Evolutionary conservation across 306 rosid species (phyloP).

Genomic region (Malus fusca): DNA sequence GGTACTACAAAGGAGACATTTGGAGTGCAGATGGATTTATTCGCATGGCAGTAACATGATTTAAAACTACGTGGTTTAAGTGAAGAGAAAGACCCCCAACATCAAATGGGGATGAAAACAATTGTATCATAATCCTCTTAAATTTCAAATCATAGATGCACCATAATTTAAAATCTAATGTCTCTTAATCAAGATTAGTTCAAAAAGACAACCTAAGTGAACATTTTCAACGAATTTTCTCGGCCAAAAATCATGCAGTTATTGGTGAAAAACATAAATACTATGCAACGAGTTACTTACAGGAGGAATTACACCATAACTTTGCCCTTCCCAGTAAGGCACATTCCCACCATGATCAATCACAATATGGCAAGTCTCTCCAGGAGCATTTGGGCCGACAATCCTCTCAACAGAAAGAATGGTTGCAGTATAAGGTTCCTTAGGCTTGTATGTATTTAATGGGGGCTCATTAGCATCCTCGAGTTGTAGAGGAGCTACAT

Average conservation of each 20-base stretch:
- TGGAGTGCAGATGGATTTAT: not conserved
- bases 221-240: not conserved
- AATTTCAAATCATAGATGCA: not conserved
- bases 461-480: constrained; percentile 80
- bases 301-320: constrained; percentile 93
- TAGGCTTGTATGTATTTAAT: constrained; percentile 70
- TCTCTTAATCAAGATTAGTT: not conserved
- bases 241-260: not conserved
- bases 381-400: constrained; percentile 93
- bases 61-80: not conserved
- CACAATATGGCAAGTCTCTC: constrained; percentile 95
- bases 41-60: not conserved
- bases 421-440: constrained; percentile 84
- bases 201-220: not conserved
- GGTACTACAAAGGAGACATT: not conserved
- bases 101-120: not conserved
- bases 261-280: not conserved
- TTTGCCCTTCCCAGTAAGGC: constrained; percentile 99
- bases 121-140: not conserved
- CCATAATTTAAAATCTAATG: too few relatives aligned
- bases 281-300: constrained; percentile 37
- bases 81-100: not conserved
- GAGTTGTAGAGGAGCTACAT: constrained; percentile 58
- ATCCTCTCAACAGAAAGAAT: constrained; percentile 91
- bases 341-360: constrained; percentile 92